Base-by-base conservation (phyloP, 1,284 basidiomycete genomes). In the Ustilago cynodontis region DNA sequence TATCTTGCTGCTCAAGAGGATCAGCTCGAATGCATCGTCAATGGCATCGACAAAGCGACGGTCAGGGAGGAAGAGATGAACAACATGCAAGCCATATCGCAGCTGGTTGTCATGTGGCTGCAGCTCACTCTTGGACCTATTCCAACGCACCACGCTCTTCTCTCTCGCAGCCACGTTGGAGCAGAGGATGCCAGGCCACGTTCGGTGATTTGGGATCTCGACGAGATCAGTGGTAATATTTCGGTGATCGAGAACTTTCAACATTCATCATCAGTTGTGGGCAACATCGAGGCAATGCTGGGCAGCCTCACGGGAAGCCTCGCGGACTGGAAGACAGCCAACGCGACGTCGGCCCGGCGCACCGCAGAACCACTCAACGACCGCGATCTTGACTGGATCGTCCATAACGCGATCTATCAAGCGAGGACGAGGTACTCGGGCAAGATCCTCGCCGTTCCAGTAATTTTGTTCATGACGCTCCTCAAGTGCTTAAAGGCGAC, bases 81-180 rank as follows among this genome's bases (percentile, higher is more conserved):
- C 0, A 31, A 59, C 37, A 73, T 78, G 71, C 61, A 59, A 3
- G 29, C 49, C 6, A 61, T 78, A 39, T 24, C 51, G 0, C 64
- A 71, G 20, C 58, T 69, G 2, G 31, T 71, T 3, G n/a, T 63
- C 1, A 63, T 77, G 14, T 77, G 71, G 70, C 33, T 69, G 11
- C 63, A 69, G 22, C 26, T 64, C 6, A 31, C 20, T 11, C 53
- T 70, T 7, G 58, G 51, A 14, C 24, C 62, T 1, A 50, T 58
- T 6, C 22, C 43, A 1, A 26, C 55, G 1, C 47, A 53, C 4
- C 45, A 56, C 26, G n/a, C 18, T 9, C 61, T 33, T 24, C 16
- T 31, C 9, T 47, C 20, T n/a, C n/a, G 33, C 20, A 9, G 4
- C 35, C 3, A 41, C 4, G 26, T n/a, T 7, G n/a, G n/a, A 18